Evolutionary conservation across 768 basidiomycete genomes (phyloP).

Genomic region (Sporobolomyces roseus): DNA sequence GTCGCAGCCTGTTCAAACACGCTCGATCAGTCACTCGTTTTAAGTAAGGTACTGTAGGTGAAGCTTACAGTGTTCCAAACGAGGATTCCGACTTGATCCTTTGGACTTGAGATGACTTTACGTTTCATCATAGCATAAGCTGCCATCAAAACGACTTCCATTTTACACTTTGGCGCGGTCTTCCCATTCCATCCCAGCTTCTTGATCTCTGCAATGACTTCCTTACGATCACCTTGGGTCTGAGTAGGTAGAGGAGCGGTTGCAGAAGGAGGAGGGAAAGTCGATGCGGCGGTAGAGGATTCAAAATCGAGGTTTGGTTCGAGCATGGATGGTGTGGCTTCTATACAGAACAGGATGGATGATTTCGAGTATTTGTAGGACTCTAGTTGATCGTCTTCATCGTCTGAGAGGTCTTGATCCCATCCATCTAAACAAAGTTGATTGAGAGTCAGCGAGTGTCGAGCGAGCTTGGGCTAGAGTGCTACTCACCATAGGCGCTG

Average conservation of each 20-base stretch:
- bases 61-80: constrained; percentile 82
- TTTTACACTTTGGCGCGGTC: constrained; percentile 62
- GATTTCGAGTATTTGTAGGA: constrained; percentile 59
- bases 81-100: constrained; percentile 82
- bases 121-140: constrained; percentile 83
- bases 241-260: neutral
- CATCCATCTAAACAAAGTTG: neutral
- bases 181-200: constrained; percentile 55
- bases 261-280: constrained; percentile 5
- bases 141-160: constrained; percentile 73
- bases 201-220: neutral
- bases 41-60: too few species aligned
- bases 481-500: neutral
- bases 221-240: neutral
- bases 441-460: neutral
- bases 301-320: constrained; percentile 57
- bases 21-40: neutral
- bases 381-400: constrained; percentile 27
- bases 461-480: neutral
- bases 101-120: constrained; percentile 82
- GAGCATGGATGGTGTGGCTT: constrained; percentile 88
- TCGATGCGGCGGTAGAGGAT: neutral
- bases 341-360: constrained; percentile 90
- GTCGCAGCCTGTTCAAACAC: constrained; percentile 3
- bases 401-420: constrained; percentile 18